Conservation (phyloP, 2,329 filamentous ascomycete genomes). For the Sporothrix variecibatus region DNA sequence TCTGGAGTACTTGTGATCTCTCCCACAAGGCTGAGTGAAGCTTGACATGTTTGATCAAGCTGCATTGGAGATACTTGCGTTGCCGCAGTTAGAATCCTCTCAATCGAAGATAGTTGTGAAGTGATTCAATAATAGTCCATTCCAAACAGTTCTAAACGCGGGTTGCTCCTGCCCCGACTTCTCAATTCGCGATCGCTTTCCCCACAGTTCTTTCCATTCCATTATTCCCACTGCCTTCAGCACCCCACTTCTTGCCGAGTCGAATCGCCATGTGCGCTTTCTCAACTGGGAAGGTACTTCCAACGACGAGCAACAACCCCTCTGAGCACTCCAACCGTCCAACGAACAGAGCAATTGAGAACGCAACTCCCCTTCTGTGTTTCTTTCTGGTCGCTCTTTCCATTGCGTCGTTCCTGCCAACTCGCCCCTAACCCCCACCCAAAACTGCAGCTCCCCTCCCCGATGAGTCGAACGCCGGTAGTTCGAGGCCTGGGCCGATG, state of each 20-base stretch:
- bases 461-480: constrained; percentile 15
- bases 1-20: too few relatives aligned
- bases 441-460: not conserved
- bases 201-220: constrained; percentile 10
- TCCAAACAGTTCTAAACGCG: not conserved
- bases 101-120: not conserved
- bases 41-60: not conserved
- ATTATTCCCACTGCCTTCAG: not conserved
- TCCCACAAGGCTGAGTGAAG: not conserved
- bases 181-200: not conserved
- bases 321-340: not conserved
- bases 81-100: not conserved
- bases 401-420: not conserved
- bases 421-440: not conserved
- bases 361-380: not conserved
- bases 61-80: too few relatives aligned
- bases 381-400: not conserved
- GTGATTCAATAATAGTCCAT: not conserved
- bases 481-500: constrained; percentile 17
- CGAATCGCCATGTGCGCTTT: not conserved
- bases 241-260: not conserved
- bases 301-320: not conserved
- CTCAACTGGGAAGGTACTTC: constrained; percentile 16
- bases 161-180: not conserved
- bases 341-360: too few relatives aligned